Evolutionary conservation across 257 asterid species (phyloP).

Genomic region (Lavandula angustifolia): DNA sequence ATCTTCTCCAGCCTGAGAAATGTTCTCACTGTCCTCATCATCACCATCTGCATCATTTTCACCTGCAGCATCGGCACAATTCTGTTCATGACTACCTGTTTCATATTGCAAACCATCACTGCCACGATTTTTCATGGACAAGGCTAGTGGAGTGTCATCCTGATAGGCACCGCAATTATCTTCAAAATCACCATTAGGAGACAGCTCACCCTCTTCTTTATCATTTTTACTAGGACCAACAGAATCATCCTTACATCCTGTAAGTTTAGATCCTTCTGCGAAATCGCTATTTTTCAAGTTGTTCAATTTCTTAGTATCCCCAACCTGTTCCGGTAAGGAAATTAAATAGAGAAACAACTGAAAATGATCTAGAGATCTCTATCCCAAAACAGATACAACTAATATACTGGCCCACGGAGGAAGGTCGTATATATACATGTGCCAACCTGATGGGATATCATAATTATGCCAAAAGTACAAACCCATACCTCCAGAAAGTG

Average conservation of each 20-base stretch:
- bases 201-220: constrained; percentile 90
- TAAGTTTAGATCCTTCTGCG: constrained; percentile 51
- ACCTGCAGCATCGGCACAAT: constrained; percentile 55
- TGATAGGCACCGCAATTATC: constrained; percentile 67
- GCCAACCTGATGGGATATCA: constrained; percentile 17
- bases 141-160: constrained; percentile 46
- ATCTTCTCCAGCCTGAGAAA: constrained; percentile 75
- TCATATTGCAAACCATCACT: constrained; percentile 49
- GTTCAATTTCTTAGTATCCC: constrained; percentile 39
- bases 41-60: constrained; percentile 69
- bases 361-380: background rate
- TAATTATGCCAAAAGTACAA: constrained; percentile 19
- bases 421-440: background rate
- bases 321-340: constrained; percentile 44
- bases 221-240: constrained; percentile 60
- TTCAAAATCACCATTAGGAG: constrained; percentile 76
- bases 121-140: constrained; percentile 41
- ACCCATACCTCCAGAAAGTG: constrained; percentile 59
- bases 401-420: constrained; percentile 2
- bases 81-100: constrained; percentile 51
- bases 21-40: constrained; percentile 81
- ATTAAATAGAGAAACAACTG: constrained; percentile 2
- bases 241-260: constrained; percentile 46
- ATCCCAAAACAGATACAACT: background rate
- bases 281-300: constrained; percentile 52